Conservation (phyloP, 768 basidiomycete genomes). For the Phlebiopsis gigantea region DNA sequence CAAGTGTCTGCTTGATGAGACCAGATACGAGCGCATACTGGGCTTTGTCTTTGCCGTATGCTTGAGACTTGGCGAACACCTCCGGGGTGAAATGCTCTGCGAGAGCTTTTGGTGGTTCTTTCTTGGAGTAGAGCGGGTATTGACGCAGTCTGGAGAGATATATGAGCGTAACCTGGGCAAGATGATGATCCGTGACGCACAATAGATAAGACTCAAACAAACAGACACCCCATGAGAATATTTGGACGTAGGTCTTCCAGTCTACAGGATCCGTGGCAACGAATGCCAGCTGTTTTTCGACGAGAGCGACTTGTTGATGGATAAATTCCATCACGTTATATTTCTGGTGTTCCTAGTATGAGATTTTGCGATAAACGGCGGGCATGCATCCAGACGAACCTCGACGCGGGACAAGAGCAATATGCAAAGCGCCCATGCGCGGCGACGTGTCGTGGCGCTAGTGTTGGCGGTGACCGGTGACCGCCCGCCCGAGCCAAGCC, state of each 20-base stretch:
- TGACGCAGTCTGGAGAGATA: conserved; percentile 53
- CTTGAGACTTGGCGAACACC: conserved; percentile 84
- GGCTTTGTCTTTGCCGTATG: conserved; percentile 89
- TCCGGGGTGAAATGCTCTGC: conserved; percentile 61
- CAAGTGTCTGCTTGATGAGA: conserved; percentile 66
- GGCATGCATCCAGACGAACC: not conserved
- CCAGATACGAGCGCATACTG: conserved; percentile 72
- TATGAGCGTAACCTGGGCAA: not conserved
- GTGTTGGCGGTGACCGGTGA: not conserved
- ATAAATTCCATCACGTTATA: conserved; percentile 18
- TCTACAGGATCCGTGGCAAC: conserved; percentile 68
- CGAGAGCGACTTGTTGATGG: conserved; percentile 31
- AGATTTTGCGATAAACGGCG: not conserved
- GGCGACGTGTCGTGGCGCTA: not conserved
- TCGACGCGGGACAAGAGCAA: not conserved
- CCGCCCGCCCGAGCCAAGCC: no score
- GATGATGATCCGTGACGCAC: conserved; percentile 40
- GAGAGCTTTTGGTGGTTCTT: conserved; percentile 64
- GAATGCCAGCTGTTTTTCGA: conserved; percentile 65
- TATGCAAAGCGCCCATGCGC: not conserved
- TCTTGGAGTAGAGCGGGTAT: conserved; percentile 78
- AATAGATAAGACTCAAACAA: conserved; percentile 83
- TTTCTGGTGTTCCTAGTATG: not conserved
- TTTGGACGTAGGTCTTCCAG: conserved; percentile 80
- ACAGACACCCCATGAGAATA: conserved; percentile 71